Percentiles rank a stretch among this genome's conserved stretches.
These are phyloP conservation scores for Scenedesmus sp. DNA, from an alignment of 163 green algal species.

Conservation along the genomic window DNA sequence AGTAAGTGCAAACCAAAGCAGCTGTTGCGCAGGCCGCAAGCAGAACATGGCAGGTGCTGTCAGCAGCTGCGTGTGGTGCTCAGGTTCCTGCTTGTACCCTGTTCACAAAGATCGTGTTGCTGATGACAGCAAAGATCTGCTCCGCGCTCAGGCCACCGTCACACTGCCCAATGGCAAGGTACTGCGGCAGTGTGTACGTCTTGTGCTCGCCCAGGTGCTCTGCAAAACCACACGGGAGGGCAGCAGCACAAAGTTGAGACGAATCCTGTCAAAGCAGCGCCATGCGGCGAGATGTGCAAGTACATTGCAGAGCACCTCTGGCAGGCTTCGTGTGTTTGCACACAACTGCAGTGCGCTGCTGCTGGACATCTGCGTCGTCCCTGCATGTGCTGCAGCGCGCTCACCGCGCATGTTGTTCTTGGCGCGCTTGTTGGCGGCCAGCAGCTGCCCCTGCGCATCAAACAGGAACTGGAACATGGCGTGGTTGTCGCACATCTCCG, in stretches of 20 bases:
- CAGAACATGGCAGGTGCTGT: too few species aligned
- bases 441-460: conserved; percentile 68
- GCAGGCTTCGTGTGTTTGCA: background rate
- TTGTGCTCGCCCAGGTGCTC: conserved; percentile 63
- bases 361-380: too few species aligned
- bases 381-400: background rate
- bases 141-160: conserved; percentile 58
- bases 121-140: conserved; percentile 53
- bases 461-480: conserved; percentile 81
- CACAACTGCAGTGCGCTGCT: background rate
- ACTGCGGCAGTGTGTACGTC: conserved; percentile 66
- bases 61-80: background rate
- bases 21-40: too few species aligned
- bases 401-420: conserved; percentile 63
- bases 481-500: conserved; percentile 73
- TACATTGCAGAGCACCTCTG: background rate
- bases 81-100: background rate
- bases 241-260: background rate
- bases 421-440: conserved; percentile 70
- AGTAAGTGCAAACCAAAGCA: too few species aligned
- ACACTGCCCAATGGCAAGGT: conserved; percentile 68
- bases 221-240: conserved; percentile 13
- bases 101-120: conserved; percentile 40
- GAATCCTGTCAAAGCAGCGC: too few species aligned
- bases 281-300: background rate